A percentile compares a stretch with the other conserved stretches of the same genome.
phyloP scores from a whole-genome alignment of 768 basidiomycete species.

The Suillus weaverae region DNA sequence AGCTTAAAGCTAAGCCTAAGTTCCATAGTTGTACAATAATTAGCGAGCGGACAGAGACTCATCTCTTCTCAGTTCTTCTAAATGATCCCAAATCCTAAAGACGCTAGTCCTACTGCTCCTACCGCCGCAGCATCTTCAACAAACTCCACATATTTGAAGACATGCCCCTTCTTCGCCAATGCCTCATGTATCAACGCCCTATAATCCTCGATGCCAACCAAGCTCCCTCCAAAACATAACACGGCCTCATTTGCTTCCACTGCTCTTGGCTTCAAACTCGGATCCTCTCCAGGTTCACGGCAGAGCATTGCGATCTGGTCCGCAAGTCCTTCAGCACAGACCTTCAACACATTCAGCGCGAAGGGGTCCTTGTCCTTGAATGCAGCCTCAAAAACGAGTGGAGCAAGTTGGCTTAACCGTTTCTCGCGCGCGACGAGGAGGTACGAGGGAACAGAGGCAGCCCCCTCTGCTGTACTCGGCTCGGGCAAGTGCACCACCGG shows the following conservation, averaged over 20 bases:
- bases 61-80: not conserved
- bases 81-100: slow-evolving; percentile 4
- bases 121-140: slow-evolving; percentile 67
- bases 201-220: slow-evolving; percentile 65
- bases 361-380: slow-evolving; percentile 68
- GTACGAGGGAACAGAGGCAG: slow-evolving; percentile 26
- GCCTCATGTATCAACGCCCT: slow-evolving; percentile 54
- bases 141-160: slow-evolving; percentile 64
- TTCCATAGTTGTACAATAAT: not conserved
- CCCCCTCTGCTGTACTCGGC: slow-evolving; percentile 26
- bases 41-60: not conserved
- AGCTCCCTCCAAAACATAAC: slow-evolving; percentile 77
- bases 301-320: slow-evolving; percentile 54
- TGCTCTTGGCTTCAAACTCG: slow-evolving; percentile 29
- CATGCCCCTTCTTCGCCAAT: slow-evolving; percentile 56
- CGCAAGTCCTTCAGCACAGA: slow-evolving; percentile 54
- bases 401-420: slow-evolving; percentile 70
- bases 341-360: slow-evolving; percentile 57
- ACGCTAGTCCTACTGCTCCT: slow-evolving; percentile 61
- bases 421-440: slow-evolving; percentile 57
- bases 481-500: slow-evolving; percentile 66
- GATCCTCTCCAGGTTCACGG: slow-evolving; percentile 38
- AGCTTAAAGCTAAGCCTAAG: not conserved
- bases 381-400: slow-evolving; percentile 76
- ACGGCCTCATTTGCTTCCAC: slow-evolving; percentile 58